phyloP scores from a whole-genome alignment of 2,329 filamentous ascomycete genomes.

The Fusarium keratoplasticum region DNA sequence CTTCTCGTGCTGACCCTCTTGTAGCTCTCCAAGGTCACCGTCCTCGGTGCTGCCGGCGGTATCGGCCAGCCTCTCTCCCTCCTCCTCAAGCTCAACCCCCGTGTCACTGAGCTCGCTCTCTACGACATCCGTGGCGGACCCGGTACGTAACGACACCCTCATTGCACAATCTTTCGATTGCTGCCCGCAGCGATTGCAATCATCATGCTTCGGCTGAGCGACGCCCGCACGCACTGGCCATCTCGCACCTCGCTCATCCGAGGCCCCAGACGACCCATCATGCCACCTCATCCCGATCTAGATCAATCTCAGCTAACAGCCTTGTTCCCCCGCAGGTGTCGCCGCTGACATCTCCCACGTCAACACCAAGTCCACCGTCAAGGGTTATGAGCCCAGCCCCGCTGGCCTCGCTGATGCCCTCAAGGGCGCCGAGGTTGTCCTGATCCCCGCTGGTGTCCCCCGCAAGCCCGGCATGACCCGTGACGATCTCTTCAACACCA shows the following conservation, averaged over 20 bases:
- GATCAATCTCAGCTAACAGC: constrained; percentile 30
- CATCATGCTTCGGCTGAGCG: background rate
- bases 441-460: constrained; percentile 98
- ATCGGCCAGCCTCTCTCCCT: constrained; percentile 99
- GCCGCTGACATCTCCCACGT: constrained; percentile 98
- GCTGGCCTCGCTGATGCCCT: constrained; percentile 82
- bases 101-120: constrained; percentile 91
- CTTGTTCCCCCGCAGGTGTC: constrained; percentile 74
- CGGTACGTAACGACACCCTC: constrained; percentile 68
- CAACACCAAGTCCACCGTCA: constrained; percentile 98
- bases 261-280: constrained; percentile 7
- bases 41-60: constrained; percentile 96
- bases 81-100: constrained; percentile 97
- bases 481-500: constrained; percentile 99
- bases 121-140: constrained; percentile 97
- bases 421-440: constrained; percentile 90
- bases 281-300: constrained; percentile 29
- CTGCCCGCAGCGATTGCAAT: constrained; percentile 11
- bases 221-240: background rate
- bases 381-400: constrained; percentile 84
- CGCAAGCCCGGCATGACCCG: constrained; percentile 99
- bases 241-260: background rate
- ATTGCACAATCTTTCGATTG: background rate
- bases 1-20: constrained; percentile 35
- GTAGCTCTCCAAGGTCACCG: constrained; percentile 95